Evolutionary conservation across 345 rosid species (phyloP), one percentile per base, ranked within the genome.

Genomic region (Cardamine occulta): DNA sequence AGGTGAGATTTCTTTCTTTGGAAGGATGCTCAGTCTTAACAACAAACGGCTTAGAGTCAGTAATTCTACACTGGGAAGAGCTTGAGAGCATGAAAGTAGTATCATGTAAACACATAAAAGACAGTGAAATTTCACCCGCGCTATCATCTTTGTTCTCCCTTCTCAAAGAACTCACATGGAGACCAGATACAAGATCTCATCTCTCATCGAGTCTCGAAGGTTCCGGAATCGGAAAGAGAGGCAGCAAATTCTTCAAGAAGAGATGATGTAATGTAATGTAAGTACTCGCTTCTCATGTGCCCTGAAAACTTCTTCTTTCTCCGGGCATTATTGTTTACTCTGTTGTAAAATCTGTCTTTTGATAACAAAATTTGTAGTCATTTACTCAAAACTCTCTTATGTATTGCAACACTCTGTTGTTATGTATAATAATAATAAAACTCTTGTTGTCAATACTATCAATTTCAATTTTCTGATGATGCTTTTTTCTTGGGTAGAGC

Each of bases 161-260:
- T 70, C 90, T 95, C 49, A 89, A 87, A 85, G 97, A 89, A 80
- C 80, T 95, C 70, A 88, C 82, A 70, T 95, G 99, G 99, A 85
- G 93, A 75, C 97, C 99, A 12, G 97, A 95, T 59, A 79, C 93
- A 53, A 89, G 81, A 62, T 90, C 96, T 66, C 91, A 87, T 58
- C 90, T 90, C 23, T 78, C 83, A 15, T 81, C 90, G 5, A 81
- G 81, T 70, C 93, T 95, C 10, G 80, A 60, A 13, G 88, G 85
- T 63, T 77, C 85, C 32, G 97, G 90, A 31, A 82, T 95, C 75
- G 91, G 98, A 60, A 89, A 78, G 59, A 90, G 86, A 83, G 99
- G 97, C 28, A 78, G 88, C 74, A 93, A 82, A 81, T 88, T 91
- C 79, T 88, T 93, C 84, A 89, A 78, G 72, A 87, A 82, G 85